phyloP scores from a whole-genome alignment of 108 stramenopile genomes.

The Cyclostephanos invisitatus region DNA sequence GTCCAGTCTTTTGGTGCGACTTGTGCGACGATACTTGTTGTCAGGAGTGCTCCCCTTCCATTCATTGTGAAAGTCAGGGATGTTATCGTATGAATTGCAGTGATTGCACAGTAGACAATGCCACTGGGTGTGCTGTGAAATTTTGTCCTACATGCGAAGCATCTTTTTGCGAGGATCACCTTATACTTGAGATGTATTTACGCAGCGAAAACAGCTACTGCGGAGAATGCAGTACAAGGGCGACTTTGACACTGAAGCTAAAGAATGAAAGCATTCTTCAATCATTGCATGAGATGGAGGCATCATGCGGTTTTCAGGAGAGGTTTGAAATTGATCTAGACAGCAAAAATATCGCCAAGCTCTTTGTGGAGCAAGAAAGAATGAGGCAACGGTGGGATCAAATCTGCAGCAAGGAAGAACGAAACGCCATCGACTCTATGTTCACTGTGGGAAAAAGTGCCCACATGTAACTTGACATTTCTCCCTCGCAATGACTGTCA shows the following conservation, averaged over 20 bases:
- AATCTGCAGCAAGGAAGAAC: too few species aligned
- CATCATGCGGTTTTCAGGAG: neutral
- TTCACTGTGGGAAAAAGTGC: too few species aligned
- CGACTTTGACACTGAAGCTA: neutral
- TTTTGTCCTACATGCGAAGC: too few species aligned
- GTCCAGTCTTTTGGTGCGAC: neutral
- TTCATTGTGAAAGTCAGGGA: neutral
- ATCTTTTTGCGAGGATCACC: too few species aligned
- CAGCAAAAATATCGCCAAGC: neutral
- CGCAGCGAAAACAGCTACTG: too few species aligned
- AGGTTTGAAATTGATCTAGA: neutral
- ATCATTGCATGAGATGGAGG: neutral
- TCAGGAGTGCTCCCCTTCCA: constrained; percentile 3
- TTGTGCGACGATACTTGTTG: constrained; percentile 12
- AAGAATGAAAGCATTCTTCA: neutral
- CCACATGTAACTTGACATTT: too few species aligned
- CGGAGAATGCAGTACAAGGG: too few species aligned
- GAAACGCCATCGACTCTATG: too few species aligned
- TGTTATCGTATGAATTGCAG: constrained; percentile 10
- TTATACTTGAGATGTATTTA: too few species aligned
- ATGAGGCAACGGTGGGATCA: too few species aligned
- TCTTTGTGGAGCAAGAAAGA: neutral
- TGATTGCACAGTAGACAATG: neutral
- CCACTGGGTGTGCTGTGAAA: too few species aligned
- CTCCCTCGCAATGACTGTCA: too few species aligned